Evolutionary conservation across 1,139 yeast species (phyloP).

Genomic region (Hyphopichia burtonii): DNA sequence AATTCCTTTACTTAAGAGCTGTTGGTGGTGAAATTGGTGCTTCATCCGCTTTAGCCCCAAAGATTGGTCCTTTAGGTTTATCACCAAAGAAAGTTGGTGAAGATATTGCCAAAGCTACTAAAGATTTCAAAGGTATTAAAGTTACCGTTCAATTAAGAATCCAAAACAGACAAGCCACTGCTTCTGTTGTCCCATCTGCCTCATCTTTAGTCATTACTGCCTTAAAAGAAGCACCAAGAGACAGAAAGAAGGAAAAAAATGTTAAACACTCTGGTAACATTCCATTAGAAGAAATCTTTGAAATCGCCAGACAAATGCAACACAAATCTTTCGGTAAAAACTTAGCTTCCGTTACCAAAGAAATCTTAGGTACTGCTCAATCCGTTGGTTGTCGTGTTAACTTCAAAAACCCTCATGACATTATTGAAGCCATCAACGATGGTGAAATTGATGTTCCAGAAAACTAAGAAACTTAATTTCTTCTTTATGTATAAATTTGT

Average conservation of each 20-base stretch:
- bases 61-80: conserved; percentile 99
- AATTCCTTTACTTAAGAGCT: conserved; percentile 98
- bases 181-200: conserved; percentile 99
- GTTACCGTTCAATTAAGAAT: conserved; percentile 98
- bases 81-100: conserved; percentile 99
- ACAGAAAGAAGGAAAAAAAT: conserved; percentile 99
- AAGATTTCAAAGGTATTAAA: conserved; percentile 97
- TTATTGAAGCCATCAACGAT: conserved; percentile 95
- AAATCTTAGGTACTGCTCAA: conserved; percentile 99
- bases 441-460: conserved; percentile 97
- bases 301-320: conserved; percentile 97
- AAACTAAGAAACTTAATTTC: conserved; percentile 48
- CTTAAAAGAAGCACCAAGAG: conserved; percentile 99
- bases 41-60: conserved; percentile 99
- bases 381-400: conserved; percentile 99
- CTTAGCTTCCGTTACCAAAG: conserved; percentile 96
- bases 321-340: conserved; percentile 97
- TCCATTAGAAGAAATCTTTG: conserved; percentile 93
- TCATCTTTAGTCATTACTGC: conserved; percentile 99
- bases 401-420: conserved; percentile 99
- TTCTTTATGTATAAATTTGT: conserved; percentile 30
- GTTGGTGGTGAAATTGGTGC: conserved; percentile 99
- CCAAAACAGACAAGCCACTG: conserved; percentile 99
- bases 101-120: conserved; percentile 99
- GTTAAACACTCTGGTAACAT: conserved; percentile 99